Evolutionary conservation across 1,139 yeast genomes (phyloP).

Genomic region (Taphrina communis): DNA sequence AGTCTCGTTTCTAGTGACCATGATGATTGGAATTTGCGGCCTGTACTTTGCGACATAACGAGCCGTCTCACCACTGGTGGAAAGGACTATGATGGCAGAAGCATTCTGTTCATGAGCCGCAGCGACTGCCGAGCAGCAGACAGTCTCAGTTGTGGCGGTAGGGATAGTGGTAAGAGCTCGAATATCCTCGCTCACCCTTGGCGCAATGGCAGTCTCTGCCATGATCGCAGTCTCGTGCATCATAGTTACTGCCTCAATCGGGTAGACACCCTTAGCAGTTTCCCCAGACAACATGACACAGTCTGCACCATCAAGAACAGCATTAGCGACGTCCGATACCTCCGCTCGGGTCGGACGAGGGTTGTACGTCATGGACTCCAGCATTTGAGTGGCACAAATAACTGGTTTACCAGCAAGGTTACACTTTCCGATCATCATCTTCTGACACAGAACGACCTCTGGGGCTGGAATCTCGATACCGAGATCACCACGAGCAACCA

Average conservation of each 20-base stretch:
- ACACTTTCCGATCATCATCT: constrained; percentile 98
- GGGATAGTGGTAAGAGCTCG: constrained; percentile 86
- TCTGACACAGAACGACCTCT: constrained; percentile 97
- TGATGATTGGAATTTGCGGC: constrained; percentile 95
- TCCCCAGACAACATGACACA: constrained; percentile 96
- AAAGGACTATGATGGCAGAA: constrained; percentile 93
- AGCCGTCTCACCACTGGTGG: constrained; percentile 88
- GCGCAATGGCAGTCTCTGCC: constrained; percentile 93
- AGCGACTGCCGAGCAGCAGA: constrained; percentile 95
- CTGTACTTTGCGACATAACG: constrained; percentile 96
- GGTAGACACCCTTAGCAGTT: constrained; percentile 99
- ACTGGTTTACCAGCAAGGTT: constrained; percentile 99
- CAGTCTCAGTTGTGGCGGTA: constrained; percentile 92
- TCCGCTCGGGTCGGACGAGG: constrained; percentile 99
- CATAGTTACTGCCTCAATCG: constrained; percentile 95
- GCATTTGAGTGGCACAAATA: constrained; percentile 99
- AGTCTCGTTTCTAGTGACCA: constrained; percentile 94
- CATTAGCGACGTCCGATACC: constrained; percentile 98
- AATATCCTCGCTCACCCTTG: constrained; percentile 79
- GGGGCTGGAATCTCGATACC: constrained; percentile 99
- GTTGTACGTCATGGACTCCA: constrained; percentile 98
- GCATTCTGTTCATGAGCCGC: constrained; percentile 97
- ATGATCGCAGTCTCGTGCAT: constrained; percentile 97
- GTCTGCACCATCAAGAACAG: constrained; percentile 98
- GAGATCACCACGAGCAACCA: constrained; percentile 99